Percentiles rank a stretch among this genome's conserved stretches.
phyloP scores from a whole-genome alignment of 495 filamentous ascomycete species.

The Tuber calosporum region DNA sequence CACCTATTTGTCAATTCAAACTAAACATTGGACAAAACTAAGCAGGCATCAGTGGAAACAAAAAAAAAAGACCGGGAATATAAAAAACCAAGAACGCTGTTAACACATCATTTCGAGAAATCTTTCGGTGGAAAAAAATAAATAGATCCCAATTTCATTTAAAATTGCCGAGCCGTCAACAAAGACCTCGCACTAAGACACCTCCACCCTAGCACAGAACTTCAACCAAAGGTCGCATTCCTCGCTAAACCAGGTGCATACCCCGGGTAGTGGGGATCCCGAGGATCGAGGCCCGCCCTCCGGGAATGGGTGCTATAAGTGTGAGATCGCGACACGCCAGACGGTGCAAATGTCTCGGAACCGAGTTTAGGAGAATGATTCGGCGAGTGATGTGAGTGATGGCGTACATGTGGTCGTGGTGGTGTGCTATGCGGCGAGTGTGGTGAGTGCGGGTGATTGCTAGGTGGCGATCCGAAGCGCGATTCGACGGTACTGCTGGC shows the following conservation, averaged over 20 bases:
- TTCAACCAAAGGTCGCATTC: neutral
- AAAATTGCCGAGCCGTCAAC: neutral
- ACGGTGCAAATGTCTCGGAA: constrained; percentile 17
- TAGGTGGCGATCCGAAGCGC: constrained; percentile 26
- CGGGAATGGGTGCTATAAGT: constrained; percentile 9
- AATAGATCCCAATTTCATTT: constrained; percentile 3
- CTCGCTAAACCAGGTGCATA: neutral
- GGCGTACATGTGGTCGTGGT: constrained; percentile 20
- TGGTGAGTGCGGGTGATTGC: constrained; percentile 21
- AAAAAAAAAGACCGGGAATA: neutral
- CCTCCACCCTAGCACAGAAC: neutral
- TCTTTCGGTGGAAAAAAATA: neutral
- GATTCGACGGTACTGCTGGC: constrained; percentile 19
- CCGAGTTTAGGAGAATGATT: constrained; percentile 20
- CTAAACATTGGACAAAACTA: neutral
- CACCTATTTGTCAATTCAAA: neutral
- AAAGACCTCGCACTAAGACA: neutral
- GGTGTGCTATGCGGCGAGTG: constrained; percentile 33
- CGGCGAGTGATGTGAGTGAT: constrained; percentile 28
- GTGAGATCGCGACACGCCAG: constrained; percentile 27
- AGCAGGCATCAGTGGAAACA: neutral
- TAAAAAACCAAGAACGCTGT: neutral
- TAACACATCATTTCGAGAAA: constrained; percentile 1
- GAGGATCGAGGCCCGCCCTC: neutral
- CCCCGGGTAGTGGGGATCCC: neutral